Conservation (phyloP, 75 land plant genomes). For the Picea glauca region DNA sequence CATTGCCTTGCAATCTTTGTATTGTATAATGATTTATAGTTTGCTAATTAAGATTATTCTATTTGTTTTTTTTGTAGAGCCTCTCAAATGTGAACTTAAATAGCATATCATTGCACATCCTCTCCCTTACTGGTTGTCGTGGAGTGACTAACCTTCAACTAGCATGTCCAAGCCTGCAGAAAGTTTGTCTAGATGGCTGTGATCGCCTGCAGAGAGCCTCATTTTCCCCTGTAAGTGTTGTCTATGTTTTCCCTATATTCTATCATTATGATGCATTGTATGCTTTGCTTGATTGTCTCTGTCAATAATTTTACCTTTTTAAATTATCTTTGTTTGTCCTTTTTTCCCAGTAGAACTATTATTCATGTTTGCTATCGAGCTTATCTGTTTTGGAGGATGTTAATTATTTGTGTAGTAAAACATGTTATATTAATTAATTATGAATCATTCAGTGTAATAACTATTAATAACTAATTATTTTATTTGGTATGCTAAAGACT, state of each 20-base stretch:
- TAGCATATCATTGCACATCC: constrained; percentile 51
- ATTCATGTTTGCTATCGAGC: neutral
- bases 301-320: neutral
- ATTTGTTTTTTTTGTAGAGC: constrained; percentile 41
- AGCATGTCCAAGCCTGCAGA: constrained; percentile 68
- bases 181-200: constrained; percentile 76
- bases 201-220: constrained; percentile 77
- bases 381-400: neutral
- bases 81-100: constrained; percentile 54
- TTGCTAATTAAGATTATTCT: neutral
- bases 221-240: constrained; percentile 72
- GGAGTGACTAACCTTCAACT: constrained; percentile 63
- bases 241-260: neutral
- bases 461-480: no score
- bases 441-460: no score
- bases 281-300: neutral
- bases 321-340: neutral
- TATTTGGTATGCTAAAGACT: no score
- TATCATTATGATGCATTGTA: constrained; percentile 4
- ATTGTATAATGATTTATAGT: no score
- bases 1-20: no score
- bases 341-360: neutral
- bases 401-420: no score
- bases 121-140: constrained; percentile 86
- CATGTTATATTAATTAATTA: no score